Base-by-base conservation (phyloP, 352 stramenopile genomes). In the Phytophthora chlamydospora region DNA sequence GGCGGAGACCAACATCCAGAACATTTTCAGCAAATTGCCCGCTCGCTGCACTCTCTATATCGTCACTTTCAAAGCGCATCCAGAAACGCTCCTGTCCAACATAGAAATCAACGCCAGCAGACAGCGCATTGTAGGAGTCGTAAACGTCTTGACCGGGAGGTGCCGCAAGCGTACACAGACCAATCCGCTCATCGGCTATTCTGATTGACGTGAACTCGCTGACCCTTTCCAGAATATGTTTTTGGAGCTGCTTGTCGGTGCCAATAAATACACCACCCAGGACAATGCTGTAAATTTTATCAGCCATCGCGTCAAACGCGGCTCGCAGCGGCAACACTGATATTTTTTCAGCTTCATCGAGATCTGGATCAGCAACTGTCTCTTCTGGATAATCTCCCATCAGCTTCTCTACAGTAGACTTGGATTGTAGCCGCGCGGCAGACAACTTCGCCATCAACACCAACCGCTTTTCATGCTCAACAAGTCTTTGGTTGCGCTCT, bases 391-490 rank as follows among this genome's bases (percentile, higher is more conserved):
- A 66, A 16, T 39, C 5, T 3, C 58, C 32, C 61, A 92, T 71
- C 40, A 92, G 51, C 6, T 58, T 43, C 31, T 69, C 33, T 7
- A 87, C 78, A 27, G 39, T 53, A 6, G 12, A 5, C 58, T 92
- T 92, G 6, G 83, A 90, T 1, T 60, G 32, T 12, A 93, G 56
- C 17, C 29, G 66, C 6, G 66, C 64, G 0, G 84, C 84, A 19
- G 62, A 14, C 5, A 46, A 35, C 16, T 79, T 77, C 5, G 81
- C 79, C 16, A 79, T 54, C 27, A 57, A 39, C 1, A 87, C 67
- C 34, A 91, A 50, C 8, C 58, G 49, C 40, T 78, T 63, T 46
- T 93, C 85, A 44, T 73, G 85, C 35, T 89, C 65, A 11, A 89
- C 73, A 12, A 91, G 73, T 2, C 61, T 48, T 43, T 88, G 46